Conservation (phyloP, 768 basidiomycete species). For the Austroboletus festivus region DNA sequence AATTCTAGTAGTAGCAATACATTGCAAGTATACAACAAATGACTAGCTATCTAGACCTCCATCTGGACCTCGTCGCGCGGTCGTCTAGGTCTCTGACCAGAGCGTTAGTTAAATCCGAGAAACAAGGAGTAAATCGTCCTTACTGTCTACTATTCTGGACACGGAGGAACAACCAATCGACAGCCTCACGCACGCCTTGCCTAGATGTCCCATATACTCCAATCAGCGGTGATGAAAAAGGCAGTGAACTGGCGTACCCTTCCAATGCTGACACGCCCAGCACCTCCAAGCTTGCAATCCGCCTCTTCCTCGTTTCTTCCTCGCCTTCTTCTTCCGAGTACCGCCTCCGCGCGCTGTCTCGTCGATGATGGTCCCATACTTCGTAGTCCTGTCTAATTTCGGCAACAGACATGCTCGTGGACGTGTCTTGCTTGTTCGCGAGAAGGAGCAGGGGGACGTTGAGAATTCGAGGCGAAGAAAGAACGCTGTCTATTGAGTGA, state of each 20-base stretch:
- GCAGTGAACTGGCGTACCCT: slow-evolving; percentile 54
- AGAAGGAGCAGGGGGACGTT: slow-evolving; percentile 87
- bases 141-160: slow-evolving; percentile 86
- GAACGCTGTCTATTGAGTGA: slow-evolving; percentile 61
- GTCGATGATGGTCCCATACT: slow-evolving; percentile 76
- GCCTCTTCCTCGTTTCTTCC: slow-evolving; percentile 43
- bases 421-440: slow-evolving; percentile 94
- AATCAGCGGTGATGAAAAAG: background rate
- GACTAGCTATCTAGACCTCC: slow-evolving; percentile 3
- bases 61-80: slow-evolving; percentile 7
- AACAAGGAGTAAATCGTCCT: background rate
- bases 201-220: slow-evolving; percentile 37
- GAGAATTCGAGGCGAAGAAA: slow-evolving; percentile 86
- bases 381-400: slow-evolving; percentile 90
- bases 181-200: slow-evolving; percentile 80
- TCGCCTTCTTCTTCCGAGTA: slow-evolving; percentile 48
- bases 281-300: slow-evolving; percentile 78
- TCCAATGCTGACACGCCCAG: slow-evolving; percentile 89
- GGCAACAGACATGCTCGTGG: slow-evolving; percentile 75
- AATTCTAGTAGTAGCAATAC: too few relatives aligned
- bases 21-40: background rate
- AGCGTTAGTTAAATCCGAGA: background rate
- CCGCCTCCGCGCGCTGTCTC: slow-evolving; percentile 60
- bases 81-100: slow-evolving; percentile 19
- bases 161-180: slow-evolving; percentile 80